phyloP scores from a whole-genome alignment of 139 green algal genomes.

The Chlamydomonas incerta region DNA sequence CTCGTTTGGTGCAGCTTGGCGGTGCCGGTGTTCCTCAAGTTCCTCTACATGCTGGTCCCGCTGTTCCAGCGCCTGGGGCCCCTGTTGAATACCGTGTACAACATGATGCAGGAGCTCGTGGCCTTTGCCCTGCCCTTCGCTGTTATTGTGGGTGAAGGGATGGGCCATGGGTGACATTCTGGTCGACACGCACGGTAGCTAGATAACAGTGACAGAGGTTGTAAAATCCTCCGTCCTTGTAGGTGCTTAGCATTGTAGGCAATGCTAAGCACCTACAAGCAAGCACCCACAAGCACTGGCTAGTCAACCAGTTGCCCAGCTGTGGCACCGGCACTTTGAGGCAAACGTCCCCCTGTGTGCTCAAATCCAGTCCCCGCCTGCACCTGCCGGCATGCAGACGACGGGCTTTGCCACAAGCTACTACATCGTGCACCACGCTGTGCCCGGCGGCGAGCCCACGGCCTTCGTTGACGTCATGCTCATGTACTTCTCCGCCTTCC shows the following conservation, averaged over 20 bases:
- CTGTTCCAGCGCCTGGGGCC: slow-evolving; percentile 2
- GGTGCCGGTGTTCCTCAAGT: not conserved
- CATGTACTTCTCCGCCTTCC: not conserved
- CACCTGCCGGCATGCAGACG: not conserved
- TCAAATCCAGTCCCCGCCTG: too few relatives aligned
- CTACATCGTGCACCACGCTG: not conserved
- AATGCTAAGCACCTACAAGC: too few relatives aligned
- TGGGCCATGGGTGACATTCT: too few relatives aligned
- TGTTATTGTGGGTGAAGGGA: not conserved
- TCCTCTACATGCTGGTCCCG: slow-evolving; percentile 1
- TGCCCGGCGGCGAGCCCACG: not conserved
- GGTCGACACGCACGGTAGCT: too few relatives aligned
- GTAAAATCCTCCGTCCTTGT: too few relatives aligned
- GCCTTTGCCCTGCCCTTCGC: slow-evolving; percentile 20
- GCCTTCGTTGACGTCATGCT: not conserved
- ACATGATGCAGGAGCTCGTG: slow-evolving; percentile 13
- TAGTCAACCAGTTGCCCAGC: too few relatives aligned
- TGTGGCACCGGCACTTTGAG: too few relatives aligned
- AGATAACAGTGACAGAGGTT: too few relatives aligned
- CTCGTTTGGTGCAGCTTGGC: not conserved
- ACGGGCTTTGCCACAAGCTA: not conserved
- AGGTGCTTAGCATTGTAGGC: too few relatives aligned
- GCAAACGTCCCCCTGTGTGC: too few relatives aligned
- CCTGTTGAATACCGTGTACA: not conserved
- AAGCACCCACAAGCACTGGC: too few relatives aligned